phyloP scores from a whole-genome alignment of 441 rosid genomes.

The Adansonia madagascariensis region DNA sequence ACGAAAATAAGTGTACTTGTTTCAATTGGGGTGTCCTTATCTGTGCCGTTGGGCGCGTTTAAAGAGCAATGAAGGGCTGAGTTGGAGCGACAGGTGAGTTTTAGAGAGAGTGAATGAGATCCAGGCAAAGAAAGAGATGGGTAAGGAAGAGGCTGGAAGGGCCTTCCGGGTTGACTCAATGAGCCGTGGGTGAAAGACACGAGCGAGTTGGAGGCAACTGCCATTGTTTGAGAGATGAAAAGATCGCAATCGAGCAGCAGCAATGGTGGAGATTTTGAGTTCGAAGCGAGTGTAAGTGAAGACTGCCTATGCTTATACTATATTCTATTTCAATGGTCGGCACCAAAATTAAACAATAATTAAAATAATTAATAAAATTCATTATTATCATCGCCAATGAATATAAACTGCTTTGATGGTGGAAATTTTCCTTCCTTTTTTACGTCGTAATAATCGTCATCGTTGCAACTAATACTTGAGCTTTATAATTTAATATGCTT shows the following conservation, averaged over 20 bases:
- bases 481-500: too few species aligned
- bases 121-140: conserved; percentile 19
- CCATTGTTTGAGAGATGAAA: conserved; percentile 16
- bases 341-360: background rate
- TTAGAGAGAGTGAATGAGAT: conserved; percentile 21
- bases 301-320: background rate
- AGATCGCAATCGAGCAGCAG: background rate
- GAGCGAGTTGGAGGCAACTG: conserved; percentile 19
- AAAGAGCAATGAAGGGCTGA: conserved; percentile 12
- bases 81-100: conserved; percentile 13
- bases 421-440: background rate
- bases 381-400: background rate
- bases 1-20: conserved; percentile 39
- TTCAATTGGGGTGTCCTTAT: conserved; percentile 61
- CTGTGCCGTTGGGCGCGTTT: background rate
- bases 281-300: background rate
- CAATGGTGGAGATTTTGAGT: conserved; percentile 6
- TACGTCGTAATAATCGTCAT: background rate
- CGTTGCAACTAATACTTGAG: background rate
- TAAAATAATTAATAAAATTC: background rate
- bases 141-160: conserved; percentile 17
- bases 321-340: background rate
- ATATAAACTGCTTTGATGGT: background rate
- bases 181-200: conserved; percentile 15
- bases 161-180: conserved; percentile 21